Percentiles rank a stretch among this genome's conserved stretches.
Evolutionary conservation across 176 grass and related monocot genomes (phyloP).

Genomic region (Musa beccarii): DNA sequence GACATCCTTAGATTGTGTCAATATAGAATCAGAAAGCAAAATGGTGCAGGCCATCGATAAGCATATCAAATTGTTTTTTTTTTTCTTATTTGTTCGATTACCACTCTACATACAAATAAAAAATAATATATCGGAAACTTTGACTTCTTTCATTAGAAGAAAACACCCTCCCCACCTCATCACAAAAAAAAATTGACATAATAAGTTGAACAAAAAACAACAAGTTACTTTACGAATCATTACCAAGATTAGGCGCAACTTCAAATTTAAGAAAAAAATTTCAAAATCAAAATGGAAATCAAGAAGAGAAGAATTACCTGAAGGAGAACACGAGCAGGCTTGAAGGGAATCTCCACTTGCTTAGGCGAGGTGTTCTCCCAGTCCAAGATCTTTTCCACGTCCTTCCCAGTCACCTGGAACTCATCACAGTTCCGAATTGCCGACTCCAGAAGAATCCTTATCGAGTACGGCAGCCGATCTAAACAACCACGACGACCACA

Average conservation of each 20-base stretch:
- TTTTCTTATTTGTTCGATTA: too few relatives aligned
- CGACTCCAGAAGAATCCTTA: constrained; percentile 91
- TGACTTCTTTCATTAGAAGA: too few relatives aligned
- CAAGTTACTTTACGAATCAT: constrained; percentile 1
- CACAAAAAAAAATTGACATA: too few relatives aligned
- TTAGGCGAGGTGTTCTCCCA: constrained; percentile 87
- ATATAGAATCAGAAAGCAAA: too few relatives aligned
- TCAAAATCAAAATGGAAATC: background rate
- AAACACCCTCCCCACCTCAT: too few relatives aligned
- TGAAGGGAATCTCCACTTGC: constrained; percentile 92
- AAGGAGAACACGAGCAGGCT: constrained; percentile 91
- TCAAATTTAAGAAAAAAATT: background rate
- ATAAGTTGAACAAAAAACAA: background rate
- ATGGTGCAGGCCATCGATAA: too few relatives aligned
- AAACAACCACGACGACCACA: background rate
- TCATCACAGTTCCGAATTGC: constrained; percentile 94
- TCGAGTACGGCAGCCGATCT: constrained; percentile 90
- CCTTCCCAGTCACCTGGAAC: constrained; percentile 83
- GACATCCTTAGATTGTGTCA: too few relatives aligned
- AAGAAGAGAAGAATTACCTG: constrained; percentile 32
- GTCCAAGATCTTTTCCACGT: constrained; percentile 90
- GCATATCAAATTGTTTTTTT: too few relatives aligned
- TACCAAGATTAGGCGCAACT: background rate
- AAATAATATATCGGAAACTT: too few relatives aligned
- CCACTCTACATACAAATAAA: too few relatives aligned